Conservation (phyloP, 2,329 filamentous ascomycete species). For the Trichoderma afroharzianum region DNA sequence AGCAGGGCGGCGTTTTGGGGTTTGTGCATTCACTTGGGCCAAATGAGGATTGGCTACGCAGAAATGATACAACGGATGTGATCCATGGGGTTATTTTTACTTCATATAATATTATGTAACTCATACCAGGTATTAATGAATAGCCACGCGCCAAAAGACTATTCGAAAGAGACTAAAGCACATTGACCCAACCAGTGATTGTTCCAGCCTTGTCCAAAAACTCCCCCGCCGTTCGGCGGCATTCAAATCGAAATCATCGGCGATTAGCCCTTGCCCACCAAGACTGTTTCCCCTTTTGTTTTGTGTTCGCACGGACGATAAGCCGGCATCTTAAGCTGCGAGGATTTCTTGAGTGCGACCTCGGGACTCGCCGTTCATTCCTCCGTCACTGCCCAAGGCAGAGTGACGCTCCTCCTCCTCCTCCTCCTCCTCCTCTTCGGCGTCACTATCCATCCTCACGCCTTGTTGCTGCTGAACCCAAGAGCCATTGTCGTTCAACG, state of each 20-base stretch:
- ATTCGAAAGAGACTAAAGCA: conserved; percentile 25
- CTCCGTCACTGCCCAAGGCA: conserved; percentile 49
- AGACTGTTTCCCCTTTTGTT: conserved; percentile 2
- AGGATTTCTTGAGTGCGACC: conserved; percentile 53
- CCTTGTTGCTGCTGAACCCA: conserved; percentile 74
- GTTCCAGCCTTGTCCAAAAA: conserved; percentile 21
- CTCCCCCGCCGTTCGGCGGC: conserved; percentile 26
- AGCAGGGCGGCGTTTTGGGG: background rate
- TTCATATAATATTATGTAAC: conserved; percentile 1
- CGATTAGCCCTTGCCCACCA: conserved; percentile 12
- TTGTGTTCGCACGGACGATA: background rate
- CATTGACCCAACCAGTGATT: conserved; percentile 16
- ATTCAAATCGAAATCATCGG: conserved; percentile 17
- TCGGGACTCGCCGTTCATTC: conserved; percentile 53
- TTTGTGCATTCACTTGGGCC: background rate
- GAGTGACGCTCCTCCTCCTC: conserved; percentile 52
- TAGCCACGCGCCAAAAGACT: conserved; percentile 28
- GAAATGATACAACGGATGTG: background rate
- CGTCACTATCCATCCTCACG: conserved; percentile 60
- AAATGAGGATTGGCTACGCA: background rate
- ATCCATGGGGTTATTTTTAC: background rate
- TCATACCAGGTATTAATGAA: conserved; percentile 27
- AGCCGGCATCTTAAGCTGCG: conserved; percentile 20
- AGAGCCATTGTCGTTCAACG: conserved; percentile 72
- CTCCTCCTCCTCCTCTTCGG: conserved; percentile 54